phyloP scores from a whole-genome alignment of 768 basidiomycete genomes.

The Mycena rosella region DNA sequence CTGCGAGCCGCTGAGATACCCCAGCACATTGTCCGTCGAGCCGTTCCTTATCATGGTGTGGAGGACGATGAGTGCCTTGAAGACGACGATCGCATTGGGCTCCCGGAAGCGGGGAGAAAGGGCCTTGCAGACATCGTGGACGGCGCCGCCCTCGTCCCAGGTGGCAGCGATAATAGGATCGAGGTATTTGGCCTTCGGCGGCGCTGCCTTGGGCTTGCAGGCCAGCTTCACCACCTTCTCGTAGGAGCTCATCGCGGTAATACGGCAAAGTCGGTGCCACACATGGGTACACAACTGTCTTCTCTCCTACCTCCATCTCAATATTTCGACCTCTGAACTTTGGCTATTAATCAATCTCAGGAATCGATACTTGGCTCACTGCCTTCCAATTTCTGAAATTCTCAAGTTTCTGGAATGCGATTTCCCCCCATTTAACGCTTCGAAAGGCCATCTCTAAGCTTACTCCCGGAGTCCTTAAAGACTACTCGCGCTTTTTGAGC shows the following conservation, averaged over 20 bases:
- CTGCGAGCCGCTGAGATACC: slow-evolving; percentile 85
- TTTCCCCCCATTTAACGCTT: too few relatives aligned
- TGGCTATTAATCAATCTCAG: too few relatives aligned
- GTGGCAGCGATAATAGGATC: slow-evolving; percentile 97
- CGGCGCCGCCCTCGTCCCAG: slow-evolving; percentile 94
- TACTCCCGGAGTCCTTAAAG: too few relatives aligned
- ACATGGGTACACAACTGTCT: slow-evolving; percentile 2
- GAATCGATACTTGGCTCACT: too few relatives aligned
- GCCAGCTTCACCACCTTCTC: slow-evolving; percentile 96
- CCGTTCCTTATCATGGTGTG: slow-evolving; percentile 98
- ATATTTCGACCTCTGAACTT: too few relatives aligned
- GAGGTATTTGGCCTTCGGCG: slow-evolving; percentile 98
- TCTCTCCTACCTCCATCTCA: background rate
- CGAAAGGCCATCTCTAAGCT: too few relatives aligned
- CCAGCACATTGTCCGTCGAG: slow-evolving; percentile 92
- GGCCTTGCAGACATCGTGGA: slow-evolving; percentile 94
- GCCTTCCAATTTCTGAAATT: too few relatives aligned
- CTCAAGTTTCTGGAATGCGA: too few relatives aligned
- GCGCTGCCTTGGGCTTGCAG: slow-evolving; percentile 96
- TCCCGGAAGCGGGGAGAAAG: slow-evolving; percentile 88
- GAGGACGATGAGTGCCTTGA: slow-evolving; percentile 95
- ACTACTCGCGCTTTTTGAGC: too few relatives aligned
- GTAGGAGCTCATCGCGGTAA: slow-evolving; percentile 50
- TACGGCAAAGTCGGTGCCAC: too few relatives aligned
- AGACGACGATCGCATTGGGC: slow-evolving; percentile 95